Base-by-base conservation (phyloP, 768 basidiomycete species). In the Auricularia heimuer region DNA sequence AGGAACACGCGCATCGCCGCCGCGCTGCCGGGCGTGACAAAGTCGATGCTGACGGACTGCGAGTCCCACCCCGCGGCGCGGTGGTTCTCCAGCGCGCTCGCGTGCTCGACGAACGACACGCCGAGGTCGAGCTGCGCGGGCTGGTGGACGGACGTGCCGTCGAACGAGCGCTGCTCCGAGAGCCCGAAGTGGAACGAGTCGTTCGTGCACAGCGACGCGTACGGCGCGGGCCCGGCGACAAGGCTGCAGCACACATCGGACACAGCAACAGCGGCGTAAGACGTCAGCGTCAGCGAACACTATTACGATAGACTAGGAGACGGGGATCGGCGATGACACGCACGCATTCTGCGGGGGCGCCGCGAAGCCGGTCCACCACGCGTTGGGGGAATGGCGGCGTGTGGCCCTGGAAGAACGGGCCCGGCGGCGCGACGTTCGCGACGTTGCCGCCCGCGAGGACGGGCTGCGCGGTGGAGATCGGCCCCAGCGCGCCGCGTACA, bases 281-380 rank as follows among this genome's bases (percentile, higher is more conserved):
- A 29, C 29, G 29, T 29, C 29, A 29, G 29, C 29, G 29, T 29
- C 29, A 29, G 29, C 29, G 29, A 29, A 29, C 29, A 29, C 29
- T 29, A 29, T 29, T 29, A 0, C 29, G 29, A 29, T 29, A 29
- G 29, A 29, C 29, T 29, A 29, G 29, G 39, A 42, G 12, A 42
- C 8, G 39, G 39, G 37, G 39, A 42, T 42, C 39, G 12, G 39
- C 7, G 39, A 42, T 42, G 39, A 14, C 8, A 67, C 72, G 67
- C 65, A 71, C 72, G 67, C 67, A 68, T 68, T 69, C 36, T 68
- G 73, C 34, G 56, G 56, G 6, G 68, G 69, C 7, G 74, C 73
- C 33, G 70, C 73, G 66, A 70, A 76, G 44, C 73, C 75, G 12
- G 72, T 69, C 75, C 75, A 76, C 75, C 75, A 76, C 63, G 73